Conservation (phyloP, 257 asterid genomes). For the Solanum peruvianum region DNA sequence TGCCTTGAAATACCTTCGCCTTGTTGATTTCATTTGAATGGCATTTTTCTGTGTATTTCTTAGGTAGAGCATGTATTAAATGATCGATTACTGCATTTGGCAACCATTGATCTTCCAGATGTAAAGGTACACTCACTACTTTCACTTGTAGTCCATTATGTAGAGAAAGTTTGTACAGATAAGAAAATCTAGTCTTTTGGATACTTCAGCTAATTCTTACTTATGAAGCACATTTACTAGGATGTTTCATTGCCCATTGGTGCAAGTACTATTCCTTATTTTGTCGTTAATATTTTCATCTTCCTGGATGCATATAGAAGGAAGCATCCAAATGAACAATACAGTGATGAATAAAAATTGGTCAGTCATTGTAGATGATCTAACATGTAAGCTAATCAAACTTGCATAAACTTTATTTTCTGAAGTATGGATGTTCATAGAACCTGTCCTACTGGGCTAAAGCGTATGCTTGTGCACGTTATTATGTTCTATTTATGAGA, state of each 20-base stretch:
- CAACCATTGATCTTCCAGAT: constrained; percentile 72
- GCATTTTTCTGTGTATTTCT: constrained; percentile 11
- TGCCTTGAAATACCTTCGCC: neutral
- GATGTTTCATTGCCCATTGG: neutral
- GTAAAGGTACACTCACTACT: constrained; percentile 57
- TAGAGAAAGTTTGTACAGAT: neutral
- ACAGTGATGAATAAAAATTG: neutral
- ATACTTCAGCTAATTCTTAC: neutral
- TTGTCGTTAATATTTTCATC: neutral
- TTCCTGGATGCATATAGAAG: neutral
- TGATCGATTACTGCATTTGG: constrained; percentile 56
- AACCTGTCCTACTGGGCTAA: neutral
- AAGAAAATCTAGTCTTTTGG: neutral
- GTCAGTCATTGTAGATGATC: neutral
- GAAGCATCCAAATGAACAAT: neutral
- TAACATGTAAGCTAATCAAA: neutral
- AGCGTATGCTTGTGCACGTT: neutral
- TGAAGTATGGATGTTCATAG: neutral
- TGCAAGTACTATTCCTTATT: neutral
- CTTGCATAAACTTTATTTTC: neutral
- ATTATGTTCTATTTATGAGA: neutral
- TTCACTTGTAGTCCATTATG: neutral
- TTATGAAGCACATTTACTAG: neutral
- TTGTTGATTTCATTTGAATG: constrained; percentile 5
- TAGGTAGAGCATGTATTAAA: constrained; percentile 68